A percentile compares a stretch with the other conserved stretches of the same genome.
Conservation (phyloP, 2,329 filamentous ascomycete genomes). For the Trichoderma hamatum region DNA sequence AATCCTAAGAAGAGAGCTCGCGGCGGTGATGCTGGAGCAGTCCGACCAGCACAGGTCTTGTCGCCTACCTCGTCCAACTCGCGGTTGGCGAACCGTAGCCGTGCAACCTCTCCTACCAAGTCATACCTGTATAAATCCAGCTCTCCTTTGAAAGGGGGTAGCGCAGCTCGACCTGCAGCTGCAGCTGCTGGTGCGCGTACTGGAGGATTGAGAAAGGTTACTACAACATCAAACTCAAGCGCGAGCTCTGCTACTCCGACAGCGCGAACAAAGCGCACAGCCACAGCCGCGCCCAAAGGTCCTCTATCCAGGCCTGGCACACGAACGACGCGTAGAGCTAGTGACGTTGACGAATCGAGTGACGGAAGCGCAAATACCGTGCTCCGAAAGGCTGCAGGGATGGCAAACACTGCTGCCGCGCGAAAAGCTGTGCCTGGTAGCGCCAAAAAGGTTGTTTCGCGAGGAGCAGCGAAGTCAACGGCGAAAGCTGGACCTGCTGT, state of each 20-base stretch:
- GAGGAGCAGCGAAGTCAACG: constrained; percentile 51
- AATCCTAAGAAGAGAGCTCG: constrained; percentile 71
- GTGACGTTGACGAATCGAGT: constrained; percentile 64
- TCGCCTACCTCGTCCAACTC: constrained; percentile 85
- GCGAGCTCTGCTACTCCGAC: constrained; percentile 45
- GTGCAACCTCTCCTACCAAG: constrained; percentile 57
- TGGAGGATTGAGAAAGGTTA: constrained; percentile 51
- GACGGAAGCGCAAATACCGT: constrained; percentile 67
- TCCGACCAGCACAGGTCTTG: constrained; percentile 62
- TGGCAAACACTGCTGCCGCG: constrained; percentile 41
- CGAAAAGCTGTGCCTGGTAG: constrained; percentile 60
- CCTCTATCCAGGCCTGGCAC: constrained; percentile 45
- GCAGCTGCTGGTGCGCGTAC: constrained; percentile 59
- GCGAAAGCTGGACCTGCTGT: constrained; percentile 46
- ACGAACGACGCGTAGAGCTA: constrained; percentile 56
- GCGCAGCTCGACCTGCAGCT: constrained; percentile 44
- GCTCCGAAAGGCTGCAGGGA: constrained; percentile 55
- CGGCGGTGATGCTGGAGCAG: constrained; percentile 45
- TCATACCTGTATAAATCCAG: constrained; percentile 60
- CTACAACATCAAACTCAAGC: constrained; percentile 49
- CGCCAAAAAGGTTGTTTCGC: constrained; percentile 56
- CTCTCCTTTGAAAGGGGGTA: constrained; percentile 62
- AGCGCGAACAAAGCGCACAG: constrained; percentile 41
- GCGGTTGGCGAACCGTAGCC: constrained; percentile 57
- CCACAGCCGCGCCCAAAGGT: constrained; percentile 44